Conservation (phyloP, 495 filamentous ascomycete species). For the Pyrenula aspistea region DNA sequence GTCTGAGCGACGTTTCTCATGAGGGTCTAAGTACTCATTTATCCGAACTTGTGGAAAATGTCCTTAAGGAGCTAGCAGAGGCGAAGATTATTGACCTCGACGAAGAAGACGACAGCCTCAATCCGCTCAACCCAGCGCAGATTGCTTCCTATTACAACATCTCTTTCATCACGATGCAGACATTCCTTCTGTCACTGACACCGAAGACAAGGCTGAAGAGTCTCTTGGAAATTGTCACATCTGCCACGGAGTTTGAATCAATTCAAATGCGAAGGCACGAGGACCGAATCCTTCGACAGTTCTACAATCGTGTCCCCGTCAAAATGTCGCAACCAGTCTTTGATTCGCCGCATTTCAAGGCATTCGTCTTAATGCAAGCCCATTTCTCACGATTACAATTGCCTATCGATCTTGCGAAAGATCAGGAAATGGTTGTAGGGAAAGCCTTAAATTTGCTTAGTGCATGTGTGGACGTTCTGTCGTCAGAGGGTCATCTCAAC, state of each 20-base stretch:
- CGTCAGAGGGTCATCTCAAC: conserved; percentile 90
- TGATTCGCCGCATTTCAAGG: conserved; percentile 96
- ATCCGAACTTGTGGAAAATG: conserved; percentile 89
- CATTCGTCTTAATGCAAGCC: conserved; percentile 89
- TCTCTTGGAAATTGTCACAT: conserved; percentile 93
- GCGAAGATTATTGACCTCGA: conserved; percentile 95
- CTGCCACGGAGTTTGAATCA: conserved; percentile 89
- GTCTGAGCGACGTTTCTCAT: conserved; percentile 75
- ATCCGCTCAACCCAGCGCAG: conserved; percentile 89
- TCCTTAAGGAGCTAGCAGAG: conserved; percentile 80
- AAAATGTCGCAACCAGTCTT: conserved; percentile 80
- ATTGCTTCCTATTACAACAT: conserved; percentile 99
- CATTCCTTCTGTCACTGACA: conserved; percentile 89
- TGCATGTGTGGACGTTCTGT: conserved; percentile 88
- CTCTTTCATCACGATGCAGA: conserved; percentile 99
- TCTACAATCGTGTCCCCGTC: conserved; percentile 89
- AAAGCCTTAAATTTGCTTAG: conserved; percentile 82
- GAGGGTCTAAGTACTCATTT: conserved; percentile 89
- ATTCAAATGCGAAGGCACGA: conserved; percentile 94
- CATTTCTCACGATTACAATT: conserved; percentile 97
- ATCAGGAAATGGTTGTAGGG: conserved; percentile 78
- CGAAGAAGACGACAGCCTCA: conserved; percentile 87
- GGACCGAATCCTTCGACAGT: conserved; percentile 72
- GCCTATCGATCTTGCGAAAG: conserved; percentile 91
- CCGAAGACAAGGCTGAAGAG: conserved; percentile 86